phyloP scores from a whole-genome alignment of 179 eudicot genomes.

The Spinacia oleracea region DNA sequence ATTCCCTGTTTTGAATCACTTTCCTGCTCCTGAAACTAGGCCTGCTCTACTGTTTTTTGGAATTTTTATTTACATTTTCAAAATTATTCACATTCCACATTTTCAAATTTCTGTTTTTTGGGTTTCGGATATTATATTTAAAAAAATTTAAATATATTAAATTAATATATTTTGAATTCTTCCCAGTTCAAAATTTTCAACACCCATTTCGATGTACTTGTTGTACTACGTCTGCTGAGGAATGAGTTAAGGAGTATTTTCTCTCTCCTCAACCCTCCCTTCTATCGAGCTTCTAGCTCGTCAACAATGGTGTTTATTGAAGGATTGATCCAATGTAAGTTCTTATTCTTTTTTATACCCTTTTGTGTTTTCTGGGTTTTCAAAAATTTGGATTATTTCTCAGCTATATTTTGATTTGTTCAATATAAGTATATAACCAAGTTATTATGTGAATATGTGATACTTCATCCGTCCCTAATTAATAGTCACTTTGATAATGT shows the following conservation, averaged over 20 bases:
- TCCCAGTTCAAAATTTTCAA: constrained; percentile 14
- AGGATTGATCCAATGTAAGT: not conserved
- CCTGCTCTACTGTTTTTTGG: not conserved
- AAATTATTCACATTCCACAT: not conserved
- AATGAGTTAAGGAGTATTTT: not conserved
- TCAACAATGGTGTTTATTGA: constrained; percentile 20
- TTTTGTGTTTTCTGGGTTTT: not conserved
- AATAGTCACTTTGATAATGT: not conserved
- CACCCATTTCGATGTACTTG: not conserved
- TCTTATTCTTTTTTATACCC: not conserved
- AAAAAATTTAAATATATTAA: not conserved
- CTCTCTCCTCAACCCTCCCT: not conserved
- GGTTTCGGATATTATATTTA: not conserved
- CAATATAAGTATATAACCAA: no score
- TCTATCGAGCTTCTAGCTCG: constrained; percentile 19
- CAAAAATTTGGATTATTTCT: no score
- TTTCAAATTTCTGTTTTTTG: not conserved
- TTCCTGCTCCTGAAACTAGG: not conserved
- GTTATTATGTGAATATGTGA: no score
- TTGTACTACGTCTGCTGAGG: not conserved
- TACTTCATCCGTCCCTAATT: no score
- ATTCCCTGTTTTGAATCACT: constrained; percentile 9
- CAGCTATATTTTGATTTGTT: no score
- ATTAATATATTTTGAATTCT: constrained; percentile 9
- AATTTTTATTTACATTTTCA: not conserved